Percentiles rank a stretch among this genome's conserved stretches.
Conservation (phyloP, 2,329 filamentous ascomycete species). For the Pochonia chlamydosporia region DNA sequence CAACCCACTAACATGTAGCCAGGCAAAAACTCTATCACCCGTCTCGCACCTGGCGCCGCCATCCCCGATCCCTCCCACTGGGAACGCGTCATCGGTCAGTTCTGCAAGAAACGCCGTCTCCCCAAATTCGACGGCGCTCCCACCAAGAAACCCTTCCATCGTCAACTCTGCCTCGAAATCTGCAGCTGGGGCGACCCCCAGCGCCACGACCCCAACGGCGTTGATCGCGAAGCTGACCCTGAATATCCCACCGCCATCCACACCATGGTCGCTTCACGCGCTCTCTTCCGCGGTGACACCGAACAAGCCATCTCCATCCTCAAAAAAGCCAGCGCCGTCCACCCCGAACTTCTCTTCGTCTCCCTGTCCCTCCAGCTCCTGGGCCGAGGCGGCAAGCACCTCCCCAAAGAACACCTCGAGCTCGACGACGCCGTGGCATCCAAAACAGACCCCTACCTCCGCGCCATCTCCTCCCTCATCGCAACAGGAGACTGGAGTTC, state of each 20-base stretch:
- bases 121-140: slow-evolving; percentile 56
- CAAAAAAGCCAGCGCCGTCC: slow-evolving; percentile 57
- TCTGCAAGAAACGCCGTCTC: slow-evolving; percentile 58
- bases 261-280: slow-evolving; percentile 71
- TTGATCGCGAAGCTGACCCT: slow-evolving; percentile 34
- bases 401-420: slow-evolving; percentile 44
- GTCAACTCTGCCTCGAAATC: slow-evolving; percentile 69
- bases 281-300: slow-evolving; percentile 66
- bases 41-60: slow-evolving; percentile 39
- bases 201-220: slow-evolving; percentile 37
- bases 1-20: slow-evolving; percentile 9
- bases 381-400: slow-evolving; percentile 39
- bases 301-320: slow-evolving; percentile 65
- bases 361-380: slow-evolving; percentile 62
- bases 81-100: slow-evolving; percentile 56
- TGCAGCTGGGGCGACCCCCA: slow-evolving; percentile 64
- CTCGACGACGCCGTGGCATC: slow-evolving; percentile 55
- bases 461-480: slow-evolving; percentile 73
- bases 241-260: slow-evolving; percentile 50
- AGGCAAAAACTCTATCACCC: slow-evolving; percentile 43
- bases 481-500: slow-evolving; percentile 70
- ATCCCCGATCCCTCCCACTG: slow-evolving; percentile 47
- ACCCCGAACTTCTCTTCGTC: slow-evolving; percentile 62
- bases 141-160: slow-evolving; percentile 62
- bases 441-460: slow-evolving; percentile 71